Percentiles rank a stretch among this genome's conserved stretches.
These are phyloP conservation scores for Diaporthe ampelina DNA, from an alignment of 2,329 filamentous ascomycete genomes.

Conservation along the genomic window DNA sequence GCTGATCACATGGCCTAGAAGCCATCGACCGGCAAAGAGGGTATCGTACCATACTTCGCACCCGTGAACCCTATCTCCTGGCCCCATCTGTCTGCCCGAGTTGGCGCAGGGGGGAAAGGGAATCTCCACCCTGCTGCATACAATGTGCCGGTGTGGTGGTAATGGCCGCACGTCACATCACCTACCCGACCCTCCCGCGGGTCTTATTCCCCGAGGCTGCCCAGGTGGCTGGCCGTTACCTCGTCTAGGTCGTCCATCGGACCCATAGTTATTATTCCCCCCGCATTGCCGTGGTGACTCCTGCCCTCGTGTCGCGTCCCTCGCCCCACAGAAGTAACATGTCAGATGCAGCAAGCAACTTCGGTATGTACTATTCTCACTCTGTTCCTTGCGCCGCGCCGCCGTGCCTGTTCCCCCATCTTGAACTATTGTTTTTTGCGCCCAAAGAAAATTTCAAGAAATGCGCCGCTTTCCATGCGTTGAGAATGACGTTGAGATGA, in stretches of 20 bases:
- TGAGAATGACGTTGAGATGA: too few species aligned
- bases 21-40: not conserved
- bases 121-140: too few species aligned
- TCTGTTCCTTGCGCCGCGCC: not conserved
- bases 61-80: not conserved
- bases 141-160: too few species aligned
- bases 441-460: not conserved
- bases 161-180: too few species aligned
- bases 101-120: too few species aligned
- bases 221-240: too few species aligned
- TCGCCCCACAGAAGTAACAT: too few species aligned
- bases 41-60: conserved; percentile 2
- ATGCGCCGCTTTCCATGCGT: not conserved
- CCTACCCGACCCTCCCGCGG: too few species aligned
- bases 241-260: too few species aligned
- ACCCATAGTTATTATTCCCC: not conserved
- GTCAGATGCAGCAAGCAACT: too few species aligned
- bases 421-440: too few species aligned
- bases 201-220: too few species aligned
- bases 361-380: not conserved
- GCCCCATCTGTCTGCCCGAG: not conserved
- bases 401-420: not conserved
- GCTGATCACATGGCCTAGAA: not conserved
- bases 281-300: not conserved
- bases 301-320: not conserved